Evolutionary conservation across 306 rosid genomes (phyloP), one percentile per base, ranked within the genome.

Genomic region (Prunus persica): DNA sequence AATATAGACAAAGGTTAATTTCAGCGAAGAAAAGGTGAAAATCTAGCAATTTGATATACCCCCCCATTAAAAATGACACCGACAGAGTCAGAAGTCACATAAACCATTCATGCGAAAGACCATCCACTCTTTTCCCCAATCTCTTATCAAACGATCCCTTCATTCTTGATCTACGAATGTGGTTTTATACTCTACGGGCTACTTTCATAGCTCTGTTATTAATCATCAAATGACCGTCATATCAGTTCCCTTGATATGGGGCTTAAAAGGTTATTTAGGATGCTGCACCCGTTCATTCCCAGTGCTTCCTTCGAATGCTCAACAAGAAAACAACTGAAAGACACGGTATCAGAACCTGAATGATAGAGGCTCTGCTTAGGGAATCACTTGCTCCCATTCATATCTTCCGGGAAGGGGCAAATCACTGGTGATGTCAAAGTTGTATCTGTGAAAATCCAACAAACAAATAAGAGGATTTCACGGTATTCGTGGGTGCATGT

Each of bases 371-470:
- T 79, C 72, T 15, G 54, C 65, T 83, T 84, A 86, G 71, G 88
- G 87, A 76, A 81, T 81, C 43, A 89, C 88, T 82, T 86, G 92
- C 85, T 88, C 85, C 98, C 98, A 92, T 74, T 95, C 96, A 67
- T 82, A 95, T 74, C 92, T 87, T 70, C 98, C 98, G 7, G 89
- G 86, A 52, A 90, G 86, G 32, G 97, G 98, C 60, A 72, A 76
- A 16, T 92, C 98, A 58, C 79, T 86, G 72, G 79, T 83, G 60
- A 92, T 45, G 80, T 95, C 96, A 20, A 90, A 95, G 86, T 95
- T 95, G 82, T 95, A 95, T 90, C 98, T 95, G 93, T 75, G 68
- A 77, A 79, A 83, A 49, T 41, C 61, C 75, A 30, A 71, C 25
- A 46, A 45, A 64, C 11, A 71, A 43, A 78, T 51, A 43, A 28